Evolutionary conservation across 176 grass and related monocot genomes (phyloP).

Genomic region (Stipa capillata): DNA sequence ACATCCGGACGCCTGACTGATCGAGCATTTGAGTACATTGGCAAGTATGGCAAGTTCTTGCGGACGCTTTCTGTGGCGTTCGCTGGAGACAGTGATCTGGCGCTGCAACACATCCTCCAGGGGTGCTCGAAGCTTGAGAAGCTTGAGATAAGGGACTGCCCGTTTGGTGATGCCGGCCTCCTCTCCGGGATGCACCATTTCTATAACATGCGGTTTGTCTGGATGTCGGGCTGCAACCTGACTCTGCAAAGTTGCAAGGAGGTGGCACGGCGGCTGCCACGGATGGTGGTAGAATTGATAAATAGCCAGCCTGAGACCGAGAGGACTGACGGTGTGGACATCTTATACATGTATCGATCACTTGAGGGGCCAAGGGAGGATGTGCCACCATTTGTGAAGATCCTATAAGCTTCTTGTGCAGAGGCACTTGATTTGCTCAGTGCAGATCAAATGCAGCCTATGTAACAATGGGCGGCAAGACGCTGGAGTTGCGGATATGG

Average conservation of each 20-base stretch:
- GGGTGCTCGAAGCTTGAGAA: constrained; percentile 88
- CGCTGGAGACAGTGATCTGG: constrained; percentile 62
- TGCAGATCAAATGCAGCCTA: constrained; percentile 5
- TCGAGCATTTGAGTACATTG: constrained; percentile 77
- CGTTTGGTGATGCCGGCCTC: constrained; percentile 71
- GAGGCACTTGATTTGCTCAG: constrained; percentile 15
- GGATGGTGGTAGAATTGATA: constrained; percentile 82
- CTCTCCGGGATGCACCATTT: constrained; percentile 76
- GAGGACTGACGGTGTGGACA: constrained; percentile 45
- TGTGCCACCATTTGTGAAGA: constrained; percentile 68
- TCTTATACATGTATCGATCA: constrained; percentile 95
- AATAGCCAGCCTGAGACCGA: constrained; percentile 21
- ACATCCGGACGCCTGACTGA: constrained; percentile 80
- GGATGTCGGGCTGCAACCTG: constrained; percentile 86
- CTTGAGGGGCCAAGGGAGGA: constrained; percentile 82
- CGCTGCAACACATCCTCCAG: constrained; percentile 59
- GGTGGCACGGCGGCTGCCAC: constrained; percentile 57
- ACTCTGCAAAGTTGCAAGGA: constrained; percentile 66
- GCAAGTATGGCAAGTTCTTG: constrained; percentile 62
- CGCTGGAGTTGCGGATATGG: not conserved
- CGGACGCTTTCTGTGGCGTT: constrained; percentile 90
- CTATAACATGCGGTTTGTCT: constrained; percentile 89
- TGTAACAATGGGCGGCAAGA: constrained; percentile 6
- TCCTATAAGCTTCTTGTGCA: constrained; percentile 32
- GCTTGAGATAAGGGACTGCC: constrained; percentile 94